A percentile compares a stretch with the other conserved stretches of the same genome.
Conservation (phyloP, 192 early-diverging fungal species). For the Coemansia asiatica region DNA sequence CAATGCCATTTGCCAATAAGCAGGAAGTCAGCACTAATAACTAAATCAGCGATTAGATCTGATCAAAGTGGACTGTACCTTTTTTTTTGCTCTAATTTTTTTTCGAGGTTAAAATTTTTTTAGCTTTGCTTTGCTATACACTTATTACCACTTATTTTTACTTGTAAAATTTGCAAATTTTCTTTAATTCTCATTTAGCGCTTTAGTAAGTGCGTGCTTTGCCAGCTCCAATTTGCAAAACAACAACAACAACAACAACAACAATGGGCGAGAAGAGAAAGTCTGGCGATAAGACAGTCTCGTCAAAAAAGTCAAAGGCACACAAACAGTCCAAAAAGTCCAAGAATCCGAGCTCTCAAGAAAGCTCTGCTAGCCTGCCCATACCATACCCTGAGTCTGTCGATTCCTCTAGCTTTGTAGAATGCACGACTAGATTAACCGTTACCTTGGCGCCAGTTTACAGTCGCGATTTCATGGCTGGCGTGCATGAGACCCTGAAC, state of each 20-base stretch:
- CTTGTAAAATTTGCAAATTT: too few relatives aligned
- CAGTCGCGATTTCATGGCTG: slow-evolving; percentile 39
- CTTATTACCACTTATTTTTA: too few relatives aligned
- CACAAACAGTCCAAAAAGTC: slow-evolving; percentile 23
- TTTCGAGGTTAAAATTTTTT: slow-evolving; percentile 5
- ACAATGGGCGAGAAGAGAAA: slow-evolving; percentile 56
- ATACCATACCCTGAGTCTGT: slow-evolving; percentile 38
- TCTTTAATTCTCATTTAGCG: background rate
- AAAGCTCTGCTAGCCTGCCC: background rate
- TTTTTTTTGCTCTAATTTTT: too few relatives aligned
- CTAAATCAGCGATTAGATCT: slow-evolving; percentile 6
- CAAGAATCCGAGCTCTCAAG: slow-evolving; percentile 13
- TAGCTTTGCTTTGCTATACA: too few relatives aligned
- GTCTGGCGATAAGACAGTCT: slow-evolving; percentile 20
- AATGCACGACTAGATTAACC: slow-evolving; percentile 35
- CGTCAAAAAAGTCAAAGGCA: slow-evolving; percentile 32
- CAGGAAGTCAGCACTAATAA: background rate
- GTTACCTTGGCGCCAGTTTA: slow-evolving; percentile 48
- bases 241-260: too few relatives aligned
- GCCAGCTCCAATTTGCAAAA: background rate
- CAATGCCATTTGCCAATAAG: background rate
- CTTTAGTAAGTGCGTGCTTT: background rate
- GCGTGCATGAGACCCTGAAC: slow-evolving; percentile 52
- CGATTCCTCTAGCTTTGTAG: slow-evolving; percentile 41
- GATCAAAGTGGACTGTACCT: too few relatives aligned